Evolutionary conservation across 2,329 filamentous ascomycete species (phyloP), one percentile per base, ranked within the genome.

Genomic region (Ceratocystis cacaofunesta): DNA sequence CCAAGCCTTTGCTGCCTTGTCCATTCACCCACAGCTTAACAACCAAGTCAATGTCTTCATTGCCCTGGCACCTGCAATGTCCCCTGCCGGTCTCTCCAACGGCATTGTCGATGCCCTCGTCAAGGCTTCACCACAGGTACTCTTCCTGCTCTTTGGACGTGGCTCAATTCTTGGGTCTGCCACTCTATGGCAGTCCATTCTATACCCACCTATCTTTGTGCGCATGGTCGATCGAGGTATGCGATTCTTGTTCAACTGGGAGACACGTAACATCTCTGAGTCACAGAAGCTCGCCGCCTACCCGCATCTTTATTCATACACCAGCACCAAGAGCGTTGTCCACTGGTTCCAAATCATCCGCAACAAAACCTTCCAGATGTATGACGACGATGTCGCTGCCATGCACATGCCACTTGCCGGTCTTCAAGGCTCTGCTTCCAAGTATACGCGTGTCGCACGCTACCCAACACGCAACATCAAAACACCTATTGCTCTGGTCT

Each of bases 301-400:
- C 73, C 88, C 92, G 8, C 94, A 99, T 76, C 78, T 99, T 0
- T 99, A 96, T 77, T 96, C 92, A 0, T 97, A 92, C 74, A 96
- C 92, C 0, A 95, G 90, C 73, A 96, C 91, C 66, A 99, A 99
- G 76, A 92, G 87, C 22, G 91, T 99, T 7, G 94, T 99, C 0
- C 94, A 99, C 73, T 99, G 94, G 94, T 99, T 99, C 74, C 94
- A 99, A 73, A 96, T 99, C 73, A 99, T 99, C 71, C 87, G 94
- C 69, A 96, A 92, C 71, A 89, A 90, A 71, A 91, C 85, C 30
- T 97, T 99, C 75, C 94, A 99, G 75, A 96, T 99, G 89, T 97
- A 92, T 74, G 94, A 99, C 73, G 94, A 99, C 73, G 92, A 97
- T 71, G 83, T 94, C 0, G 88, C 62, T 41, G 32, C 52, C 6